phyloP scores from a whole-genome alignment of 1,284 basidiomycete species.

The Cryptococcus wingfieldii region DNA sequence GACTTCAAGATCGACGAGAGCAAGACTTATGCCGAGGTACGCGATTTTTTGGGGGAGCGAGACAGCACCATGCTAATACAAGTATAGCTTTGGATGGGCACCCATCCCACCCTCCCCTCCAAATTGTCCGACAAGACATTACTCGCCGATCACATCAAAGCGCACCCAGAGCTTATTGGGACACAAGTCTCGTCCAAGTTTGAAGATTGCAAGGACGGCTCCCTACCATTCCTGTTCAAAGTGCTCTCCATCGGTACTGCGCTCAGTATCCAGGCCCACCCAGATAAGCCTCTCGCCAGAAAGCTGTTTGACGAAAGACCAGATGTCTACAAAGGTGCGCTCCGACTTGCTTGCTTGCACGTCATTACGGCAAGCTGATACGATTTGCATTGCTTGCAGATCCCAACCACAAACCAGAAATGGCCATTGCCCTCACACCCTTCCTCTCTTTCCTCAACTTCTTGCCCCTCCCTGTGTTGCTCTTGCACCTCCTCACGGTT shows the following conservation, averaged over 20 bases:
- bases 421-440: conserved; percentile 90
- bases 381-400: conserved; percentile 15
- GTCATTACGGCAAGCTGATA: background rate
- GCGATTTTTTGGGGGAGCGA: conserved; percentile 13
- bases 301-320: conserved; percentile 69
- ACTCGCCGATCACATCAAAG: conserved; percentile 62
- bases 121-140: conserved; percentile 53
- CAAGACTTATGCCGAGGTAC: conserved; percentile 63
- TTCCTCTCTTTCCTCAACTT: conserved; percentile 69
- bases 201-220: conserved; percentile 58
- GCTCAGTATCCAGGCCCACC: conserved; percentile 94
- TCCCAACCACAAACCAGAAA: conserved; percentile 66
- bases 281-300: conserved; percentile 84
- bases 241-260: conserved; percentile 91
- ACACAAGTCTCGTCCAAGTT: conserved; percentile 60
- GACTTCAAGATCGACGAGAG: conserved; percentile 55
- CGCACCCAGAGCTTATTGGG: conserved; percentile 63
- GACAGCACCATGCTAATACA: background rate
- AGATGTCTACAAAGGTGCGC: conserved; percentile 81
- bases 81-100: conserved; percentile 94
- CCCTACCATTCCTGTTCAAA: conserved; percentile 90
- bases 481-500: conserved; percentile 60
- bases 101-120: conserved; percentile 84
- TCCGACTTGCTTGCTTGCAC: background rate
- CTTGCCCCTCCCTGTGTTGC: conserved; percentile 59